Conservation (phyloP, 139 green algal genomes). For the Medakamo hakoo region DNA sequence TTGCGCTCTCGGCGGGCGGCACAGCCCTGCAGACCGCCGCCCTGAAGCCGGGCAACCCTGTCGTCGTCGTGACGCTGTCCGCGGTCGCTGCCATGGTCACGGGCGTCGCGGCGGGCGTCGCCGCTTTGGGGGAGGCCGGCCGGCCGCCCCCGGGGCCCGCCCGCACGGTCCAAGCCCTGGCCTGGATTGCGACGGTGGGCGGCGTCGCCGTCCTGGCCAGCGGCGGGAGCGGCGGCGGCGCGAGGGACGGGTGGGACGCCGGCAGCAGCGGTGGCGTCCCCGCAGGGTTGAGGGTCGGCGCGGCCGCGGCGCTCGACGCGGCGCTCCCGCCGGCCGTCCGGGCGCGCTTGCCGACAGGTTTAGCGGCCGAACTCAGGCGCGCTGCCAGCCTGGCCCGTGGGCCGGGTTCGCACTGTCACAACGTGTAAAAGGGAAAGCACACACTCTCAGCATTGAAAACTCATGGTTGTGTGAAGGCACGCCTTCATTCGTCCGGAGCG, state of each 20-base stretch:
- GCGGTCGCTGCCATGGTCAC: constrained; percentile 59
- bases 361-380: no score
- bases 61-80: constrained; percentile 67
- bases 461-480: no score
- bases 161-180: constrained; percentile 25
- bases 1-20: constrained; percentile 42
- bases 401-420: no score
- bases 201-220: constrained; percentile 35
- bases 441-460: no score
- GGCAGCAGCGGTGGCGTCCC: neutral
- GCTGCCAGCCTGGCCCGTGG: no score
- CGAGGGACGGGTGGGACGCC: neutral
- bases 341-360: no score
- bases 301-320: neutral
- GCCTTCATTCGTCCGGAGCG: no score
- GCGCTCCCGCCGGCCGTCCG: no score
- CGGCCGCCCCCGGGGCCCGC: constrained; percentile 12
- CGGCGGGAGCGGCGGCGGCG: constrained; percentile 4
- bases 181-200: constrained; percentile 34
- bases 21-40: constrained; percentile 67
- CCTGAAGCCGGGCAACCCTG: constrained; percentile 58
- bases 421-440: no score
- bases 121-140: constrained; percentile 53
- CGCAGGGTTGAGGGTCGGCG: neutral
- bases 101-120: constrained; percentile 47